Base-by-base conservation (phyloP, 352 stramenopile genomes). In the Pythium guiyangense region DNA sequence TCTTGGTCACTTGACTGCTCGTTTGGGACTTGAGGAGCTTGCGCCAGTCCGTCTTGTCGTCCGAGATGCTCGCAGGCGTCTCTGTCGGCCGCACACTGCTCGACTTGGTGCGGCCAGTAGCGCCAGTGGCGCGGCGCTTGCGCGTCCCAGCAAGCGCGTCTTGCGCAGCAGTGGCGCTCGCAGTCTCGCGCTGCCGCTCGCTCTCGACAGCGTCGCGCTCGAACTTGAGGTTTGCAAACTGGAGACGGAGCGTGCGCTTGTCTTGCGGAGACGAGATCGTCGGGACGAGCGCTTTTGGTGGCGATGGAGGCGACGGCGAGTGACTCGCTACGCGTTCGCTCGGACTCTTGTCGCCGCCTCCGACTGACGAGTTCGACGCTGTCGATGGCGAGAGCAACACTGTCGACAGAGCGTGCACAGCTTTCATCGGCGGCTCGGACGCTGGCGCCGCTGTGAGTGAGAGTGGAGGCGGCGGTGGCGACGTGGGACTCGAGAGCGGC, bases 21-120 rank as follows among this genome's bases (percentile, higher is more conserved):
- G 55, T 51, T 39, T 27, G 51, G 3, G 73, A 60, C 50, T 88
- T 88, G 14, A 88, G 68, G 39, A 86, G 49, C 31, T 88, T 88
- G 40, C 64, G 66, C 77, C 77, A 88, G 54, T 88, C 77, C 2
- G 77, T 88, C 5, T 64, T 65, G 25, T 88, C 77, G 27, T 88
- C 77, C 17, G 75, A 78, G 59, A 86, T 86, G 34, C 62, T 78
- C 22, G 71, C 58, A 1, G 72, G 77, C 8, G 64, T 54, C 26
- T 86, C 75, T 1, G 66, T 83, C 0, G 77, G 75, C 15, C 72
- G 61, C 12, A 81, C 63, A 18, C 75, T 86, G 49, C 56, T 83
- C n/a, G 59, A 70, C 34, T 53, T 66, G 26, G 29, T 18, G 31
- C 6, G 40, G 20, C 3, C 37, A 4, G 31, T n/a, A 37, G 29